Conservation (phyloP, 352 stramenopile genomes). For the Pythium volutum region DNA sequence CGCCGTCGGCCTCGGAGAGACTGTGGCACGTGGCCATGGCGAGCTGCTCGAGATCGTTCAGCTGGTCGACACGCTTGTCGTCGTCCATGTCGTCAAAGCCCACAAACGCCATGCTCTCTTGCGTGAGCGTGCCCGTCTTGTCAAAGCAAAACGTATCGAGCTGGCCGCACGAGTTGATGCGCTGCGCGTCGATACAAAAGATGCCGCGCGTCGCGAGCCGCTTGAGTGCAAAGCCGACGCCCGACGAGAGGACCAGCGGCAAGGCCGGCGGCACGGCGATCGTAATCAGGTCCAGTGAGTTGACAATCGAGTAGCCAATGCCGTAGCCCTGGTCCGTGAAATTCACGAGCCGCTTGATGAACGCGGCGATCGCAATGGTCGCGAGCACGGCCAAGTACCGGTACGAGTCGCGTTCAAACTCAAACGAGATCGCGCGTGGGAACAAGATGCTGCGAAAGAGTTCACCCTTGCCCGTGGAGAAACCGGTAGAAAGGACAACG, state of each 20-base stretch:
- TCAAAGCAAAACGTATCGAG: constrained; percentile 68
- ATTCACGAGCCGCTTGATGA: constrained; percentile 31
- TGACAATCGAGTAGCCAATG: constrained; percentile 32
- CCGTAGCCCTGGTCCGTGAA: constrained; percentile 29
- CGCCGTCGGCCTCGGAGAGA: constrained; percentile 32
- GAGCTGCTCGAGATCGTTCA: constrained; percentile 13
- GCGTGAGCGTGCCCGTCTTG: constrained; percentile 61
- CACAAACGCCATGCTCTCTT: constrained; percentile 27
- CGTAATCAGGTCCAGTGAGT: constrained; percentile 65
- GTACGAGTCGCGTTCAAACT: constrained; percentile 71
- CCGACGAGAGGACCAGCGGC: constrained; percentile 52
- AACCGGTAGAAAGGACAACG: constrained; percentile 62
- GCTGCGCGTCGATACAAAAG: constrained; percentile 66
- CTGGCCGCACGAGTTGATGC: constrained; percentile 52
- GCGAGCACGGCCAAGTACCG: constrained; percentile 45
- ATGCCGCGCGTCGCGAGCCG: constrained; percentile 44
- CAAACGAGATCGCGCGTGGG: constrained; percentile 47
- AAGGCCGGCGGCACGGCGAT: constrained; percentile 55
- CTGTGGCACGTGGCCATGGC: constrained; percentile 52
- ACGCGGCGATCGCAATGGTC: constrained; percentile 43
- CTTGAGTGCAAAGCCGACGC: constrained; percentile 53
- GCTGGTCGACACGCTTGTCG: no score
- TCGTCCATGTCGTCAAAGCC: constrained; percentile 11
- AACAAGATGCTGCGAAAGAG: constrained; percentile 72
- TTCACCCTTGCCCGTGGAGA: constrained; percentile 67